Base-by-base conservation (phyloP, 495 filamentous ascomycete species). In the Penicillium diatomitis region DNA sequence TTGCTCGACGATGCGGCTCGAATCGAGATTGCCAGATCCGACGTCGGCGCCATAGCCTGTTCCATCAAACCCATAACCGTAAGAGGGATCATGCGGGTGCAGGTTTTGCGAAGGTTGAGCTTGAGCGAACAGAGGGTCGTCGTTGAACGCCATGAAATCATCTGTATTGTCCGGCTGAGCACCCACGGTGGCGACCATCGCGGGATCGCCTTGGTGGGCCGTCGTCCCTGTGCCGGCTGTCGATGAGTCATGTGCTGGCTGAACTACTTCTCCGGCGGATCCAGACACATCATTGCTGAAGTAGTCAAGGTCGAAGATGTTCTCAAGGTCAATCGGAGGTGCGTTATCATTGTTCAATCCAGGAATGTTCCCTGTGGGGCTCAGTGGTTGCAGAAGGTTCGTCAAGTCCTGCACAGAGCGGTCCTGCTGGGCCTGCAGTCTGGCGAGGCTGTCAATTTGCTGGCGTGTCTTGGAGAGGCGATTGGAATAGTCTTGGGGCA, bases 351-450 rank as follows among this genome's bases (percentile, higher is more conserved):
- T 54, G 31, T 72, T 72, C 3, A 94, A 62, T 7, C 87, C 88
- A 1, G 88, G 88, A 44, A 96, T 92, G 11, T 74, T 73, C 8
- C 88, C 88, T 4, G 78, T 86, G 0, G 88, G 89, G 57, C 82
- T 87, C 31, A 94, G 70, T 2, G 90, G 88, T 32, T 85, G 81
- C 27, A 96, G 71, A 0, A 86, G 61, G 33, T 78, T 77, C 44
- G 79, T 77, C 28, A 96, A 70, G 46, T 85, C 78, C 47, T 86
- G 77, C 5, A 96, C 79, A 20, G 84, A 82, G 33, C 72, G 69
- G 43, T 81, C 76, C 54, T 94, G 87, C 37, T 90, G 79, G 27
- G 75, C 73, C 59, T 90, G 84, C 56, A 92, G 73, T 27, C 80
- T 83, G 41, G 83, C 76, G 3, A 94, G 67, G 38, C 80, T 74